Conservation (phyloP, 2,329 filamentous ascomycete genomes). For the Pseudocercospora macadamiae region DNA sequence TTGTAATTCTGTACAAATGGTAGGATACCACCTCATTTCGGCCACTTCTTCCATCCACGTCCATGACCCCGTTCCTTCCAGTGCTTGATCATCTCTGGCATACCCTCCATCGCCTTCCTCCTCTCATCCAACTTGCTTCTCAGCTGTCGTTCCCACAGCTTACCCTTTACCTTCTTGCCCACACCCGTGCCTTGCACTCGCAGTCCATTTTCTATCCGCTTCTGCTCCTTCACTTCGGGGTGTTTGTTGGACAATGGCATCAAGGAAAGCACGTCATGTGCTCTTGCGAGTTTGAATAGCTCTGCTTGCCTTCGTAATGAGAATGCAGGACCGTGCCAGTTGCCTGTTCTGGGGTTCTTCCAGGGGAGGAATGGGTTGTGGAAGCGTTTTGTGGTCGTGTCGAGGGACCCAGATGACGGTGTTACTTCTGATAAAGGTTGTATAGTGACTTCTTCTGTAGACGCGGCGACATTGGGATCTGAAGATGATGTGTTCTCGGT, state of each 20-base stretch:
- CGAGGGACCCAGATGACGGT: slow-evolving; percentile 31
- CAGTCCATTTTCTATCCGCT: slow-evolving; percentile 76
- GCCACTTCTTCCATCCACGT: slow-evolving; percentile 75
- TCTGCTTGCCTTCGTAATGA: slow-evolving; percentile 88
- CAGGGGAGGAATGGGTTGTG: slow-evolving; percentile 79
- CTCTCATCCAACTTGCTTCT: slow-evolving; percentile 82
- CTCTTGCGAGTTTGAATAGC: slow-evolving; percentile 79
- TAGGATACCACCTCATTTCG: too few species aligned
- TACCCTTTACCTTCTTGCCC: slow-evolving; percentile 92
- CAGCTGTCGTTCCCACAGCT: slow-evolving; percentile 86
- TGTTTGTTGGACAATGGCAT: slow-evolving; percentile 40
- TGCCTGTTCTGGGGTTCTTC: slow-evolving; percentile 76
- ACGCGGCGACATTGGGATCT: slow-evolving; percentile 40
- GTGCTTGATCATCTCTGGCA: slow-evolving; percentile 86
- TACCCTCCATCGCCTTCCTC: slow-evolving; percentile 88
- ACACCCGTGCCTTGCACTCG: slow-evolving; percentile 85
- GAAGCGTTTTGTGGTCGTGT: slow-evolving; percentile 32
- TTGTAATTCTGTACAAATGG: too few species aligned
- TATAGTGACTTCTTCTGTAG: slow-evolving; percentile 42
- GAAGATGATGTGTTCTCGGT: slow-evolving; percentile 45
- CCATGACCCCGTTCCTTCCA: slow-evolving; percentile 92
- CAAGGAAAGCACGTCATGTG: slow-evolving; percentile 47
- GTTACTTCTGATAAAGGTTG: slow-evolving; percentile 29
- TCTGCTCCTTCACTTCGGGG: slow-evolving; percentile 65
- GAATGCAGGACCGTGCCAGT: slow-evolving; percentile 81